Conservation (phyloP, 257 asterid species). For the Forsythia suspensa region DNA sequence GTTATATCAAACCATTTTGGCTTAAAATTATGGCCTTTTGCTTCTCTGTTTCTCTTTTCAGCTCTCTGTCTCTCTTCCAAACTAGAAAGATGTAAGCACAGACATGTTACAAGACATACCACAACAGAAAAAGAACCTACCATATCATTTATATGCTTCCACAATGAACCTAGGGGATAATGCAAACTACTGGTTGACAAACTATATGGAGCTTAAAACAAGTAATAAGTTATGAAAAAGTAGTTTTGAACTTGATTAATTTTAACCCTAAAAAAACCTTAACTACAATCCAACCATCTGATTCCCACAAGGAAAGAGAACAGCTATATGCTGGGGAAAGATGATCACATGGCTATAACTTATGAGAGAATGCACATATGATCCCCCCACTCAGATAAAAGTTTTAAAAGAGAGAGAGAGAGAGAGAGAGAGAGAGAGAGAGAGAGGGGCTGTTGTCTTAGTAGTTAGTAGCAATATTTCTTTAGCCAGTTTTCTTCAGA, state of each 20-base stretch:
- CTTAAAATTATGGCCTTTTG: slow-evolving; percentile 60
- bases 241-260: neutral
- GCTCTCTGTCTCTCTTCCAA: slow-evolving; percentile 97
- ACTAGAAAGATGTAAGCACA: slow-evolving; percentile 29
- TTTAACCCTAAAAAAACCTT: neutral
- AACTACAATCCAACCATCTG: neutral
- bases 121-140: neutral
- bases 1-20: slow-evolving; percentile 90
- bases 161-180: neutral
- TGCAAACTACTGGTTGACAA: neutral
- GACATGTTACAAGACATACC: neutral
- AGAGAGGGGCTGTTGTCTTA: neutral
- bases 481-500: neutral
- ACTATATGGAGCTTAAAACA: neutral
- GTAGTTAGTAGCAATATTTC: neutral
- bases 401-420: too few relatives aligned
- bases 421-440: neutral
- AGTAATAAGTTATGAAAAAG: neutral
- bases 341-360: too few relatives aligned
- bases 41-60: slow-evolving; percentile 84
- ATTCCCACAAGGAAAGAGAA: neutral
- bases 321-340: neutral
- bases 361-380: too few relatives aligned
- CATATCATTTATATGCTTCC: neutral
- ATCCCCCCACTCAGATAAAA: neutral